Evolutionary conservation across 345 rosid genomes (phyloP), one percentile per base, ranked within the genome.

Genomic region (Bruguiera gymnorhiza): DNA sequence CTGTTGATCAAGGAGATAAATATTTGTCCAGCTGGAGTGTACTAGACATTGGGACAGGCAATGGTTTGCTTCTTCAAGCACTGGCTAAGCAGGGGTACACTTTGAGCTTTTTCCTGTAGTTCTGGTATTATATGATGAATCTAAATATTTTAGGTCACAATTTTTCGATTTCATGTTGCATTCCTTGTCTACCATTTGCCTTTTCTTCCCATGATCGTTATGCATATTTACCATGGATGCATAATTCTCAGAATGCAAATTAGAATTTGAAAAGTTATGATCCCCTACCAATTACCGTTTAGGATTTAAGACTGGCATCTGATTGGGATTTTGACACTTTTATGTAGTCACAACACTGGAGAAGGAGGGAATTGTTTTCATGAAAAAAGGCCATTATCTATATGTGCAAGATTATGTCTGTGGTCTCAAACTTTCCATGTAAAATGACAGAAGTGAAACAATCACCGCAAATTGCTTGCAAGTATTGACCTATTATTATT

Each of bases 11-110:
- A 62, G 82, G 32, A 71, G 84, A 81, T 56, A 85, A 88, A 71
- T 81, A 77, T 79, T 80, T 92, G 85, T 80, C 88, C 77, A 48
- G 67, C 73, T 92, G 99, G 99, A 89, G 84, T 82, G 93, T 92
- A 59, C 99, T 95, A 75, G 99, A 95, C 70, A 76, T 95, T 76
- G 99, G 99, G 76, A 95, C 97, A 23, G 97, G 97, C 70, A 95
- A 95, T 78, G 99, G 97, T 68, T 80, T 95, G 69, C 95, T 95
- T 46, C 99, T 92, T 78, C 99, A 95, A 75, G 91, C 88, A 82
- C 92, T 95, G 83, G 85, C 93, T 76, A 95, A 92, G 81, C 90
- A 78, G 73, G 99, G 99, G 99, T 95, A 76, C 69, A 77, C 64
- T 77, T 76, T 81, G 73, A 39, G 79, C 70, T 76, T 69, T 82